These are phyloP conservation scores for Debaryomyces nepalensis DNA, from an alignment of 1,139 yeast genomes.

Conservation along the genomic window DNA sequence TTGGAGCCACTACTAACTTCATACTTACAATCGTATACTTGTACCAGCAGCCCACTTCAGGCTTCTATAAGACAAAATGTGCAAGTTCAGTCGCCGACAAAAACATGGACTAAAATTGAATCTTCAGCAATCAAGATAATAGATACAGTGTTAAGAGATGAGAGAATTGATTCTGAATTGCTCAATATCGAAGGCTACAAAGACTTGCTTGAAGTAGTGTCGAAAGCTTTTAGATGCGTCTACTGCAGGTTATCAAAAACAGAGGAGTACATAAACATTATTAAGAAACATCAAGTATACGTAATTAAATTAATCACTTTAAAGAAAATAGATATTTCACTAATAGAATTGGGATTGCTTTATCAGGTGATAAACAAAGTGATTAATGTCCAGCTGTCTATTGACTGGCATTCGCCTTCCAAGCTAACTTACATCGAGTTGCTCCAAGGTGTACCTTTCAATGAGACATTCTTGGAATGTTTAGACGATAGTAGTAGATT, in stretches of 20 bases:
- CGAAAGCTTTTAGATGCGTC: slow-evolving; percentile 26
- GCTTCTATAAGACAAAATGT: slow-evolving; percentile 18
- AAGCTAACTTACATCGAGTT: neutral
- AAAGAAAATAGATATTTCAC: slow-evolving; percentile 24
- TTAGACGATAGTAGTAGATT: slow-evolving; percentile 9
- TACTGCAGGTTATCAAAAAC: slow-evolving; percentile 18
- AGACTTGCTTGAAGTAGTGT: slow-evolving; percentile 14
- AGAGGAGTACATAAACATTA: slow-evolving; percentile 16
- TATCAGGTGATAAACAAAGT: slow-evolving; percentile 16
- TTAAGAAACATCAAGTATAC: slow-evolving; percentile 36
- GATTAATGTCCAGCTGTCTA: slow-evolving; percentile 12
- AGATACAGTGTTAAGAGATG: slow-evolving; percentile 8
- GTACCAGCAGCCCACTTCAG: slow-evolving; percentile 15
- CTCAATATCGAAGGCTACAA: slow-evolving; percentile 9
- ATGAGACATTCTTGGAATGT: slow-evolving; percentile 9
- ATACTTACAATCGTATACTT: slow-evolving; percentile 10
- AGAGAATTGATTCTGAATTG: slow-evolving; percentile 3
- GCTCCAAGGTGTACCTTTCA: slow-evolving; percentile 13
- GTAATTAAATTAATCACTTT: slow-evolving; percentile 33
- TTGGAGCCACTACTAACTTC: slow-evolving; percentile 13
- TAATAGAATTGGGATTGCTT: slow-evolving; percentile 18
- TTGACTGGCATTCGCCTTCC: slow-evolving; percentile 2
- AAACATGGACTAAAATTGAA: slow-evolving; percentile 18
- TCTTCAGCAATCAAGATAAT: slow-evolving; percentile 15
- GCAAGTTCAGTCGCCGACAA: slow-evolving; percentile 10